Evolutionary conservation across 2,329 filamentous ascomycete species (phyloP).

Genomic region (Cordyceps farinosa): DNA sequence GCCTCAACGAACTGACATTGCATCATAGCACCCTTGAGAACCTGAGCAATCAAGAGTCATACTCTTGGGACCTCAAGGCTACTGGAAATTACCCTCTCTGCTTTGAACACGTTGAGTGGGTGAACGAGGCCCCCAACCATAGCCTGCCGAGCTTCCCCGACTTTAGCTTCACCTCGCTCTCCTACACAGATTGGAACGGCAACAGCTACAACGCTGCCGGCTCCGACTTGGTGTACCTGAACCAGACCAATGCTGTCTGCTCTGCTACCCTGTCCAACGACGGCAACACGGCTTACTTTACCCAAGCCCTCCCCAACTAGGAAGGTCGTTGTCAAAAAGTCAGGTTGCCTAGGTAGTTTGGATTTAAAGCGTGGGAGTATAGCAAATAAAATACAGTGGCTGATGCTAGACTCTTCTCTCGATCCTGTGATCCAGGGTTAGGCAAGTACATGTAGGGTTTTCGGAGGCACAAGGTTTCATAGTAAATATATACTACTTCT

Average conservation of each 20-base stretch:
- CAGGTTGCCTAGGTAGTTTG: neutral
- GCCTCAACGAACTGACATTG: neutral
- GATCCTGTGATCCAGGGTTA: neutral
- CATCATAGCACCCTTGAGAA: neutral
- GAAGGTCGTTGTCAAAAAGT: neutral
- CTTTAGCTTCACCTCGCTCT: slow-evolving; percentile 8
- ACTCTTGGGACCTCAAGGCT: neutral
- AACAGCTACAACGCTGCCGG: neutral
- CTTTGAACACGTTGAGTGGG: slow-evolving; percentile 4
- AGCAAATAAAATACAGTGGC: neutral
- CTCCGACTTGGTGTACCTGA: neutral
- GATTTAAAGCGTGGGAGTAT: neutral
- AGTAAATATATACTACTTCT: no score
- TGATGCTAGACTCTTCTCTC: neutral
- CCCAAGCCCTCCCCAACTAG: neutral
- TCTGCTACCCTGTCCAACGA: neutral
- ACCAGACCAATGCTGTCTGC: neutral
- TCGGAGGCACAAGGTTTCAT: no score
- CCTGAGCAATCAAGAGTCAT: neutral
- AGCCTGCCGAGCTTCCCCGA: neutral
- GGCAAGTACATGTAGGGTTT: neutral
- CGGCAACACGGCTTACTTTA: neutral
- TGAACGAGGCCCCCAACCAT: neutral
- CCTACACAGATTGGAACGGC: neutral
- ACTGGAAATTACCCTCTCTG: slow-evolving; percentile 3